A percentile compares a stretch with the other conserved stretches of the same genome.
phyloP scores from a whole-genome alignment of 768 basidiomycete species.

The Boletus rex-veris region DNA sequence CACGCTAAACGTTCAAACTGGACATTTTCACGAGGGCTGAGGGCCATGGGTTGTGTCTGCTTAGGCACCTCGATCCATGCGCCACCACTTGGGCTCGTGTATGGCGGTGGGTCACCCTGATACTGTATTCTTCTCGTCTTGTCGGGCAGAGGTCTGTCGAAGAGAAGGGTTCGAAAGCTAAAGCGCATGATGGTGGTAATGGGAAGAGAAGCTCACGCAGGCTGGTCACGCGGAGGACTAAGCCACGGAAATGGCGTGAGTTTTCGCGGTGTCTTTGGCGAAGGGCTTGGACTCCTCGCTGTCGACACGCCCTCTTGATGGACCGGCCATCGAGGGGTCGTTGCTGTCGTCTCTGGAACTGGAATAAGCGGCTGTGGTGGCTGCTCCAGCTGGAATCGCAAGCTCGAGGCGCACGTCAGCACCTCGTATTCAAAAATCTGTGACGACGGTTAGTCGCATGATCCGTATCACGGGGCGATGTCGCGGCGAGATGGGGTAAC shows the following conservation, averaged over 20 bases:
- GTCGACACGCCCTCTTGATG: neutral
- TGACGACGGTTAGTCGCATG: neutral
- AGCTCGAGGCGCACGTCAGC: slow-evolving; percentile 13
- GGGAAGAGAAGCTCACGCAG: slow-evolving; percentile 8
- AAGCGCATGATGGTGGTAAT: neutral
- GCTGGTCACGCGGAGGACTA: neutral
- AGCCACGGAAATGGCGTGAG: slow-evolving; percentile 7
- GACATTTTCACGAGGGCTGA: slow-evolving; percentile 11
- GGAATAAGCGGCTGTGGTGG: neutral
- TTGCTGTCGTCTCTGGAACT: neutral
- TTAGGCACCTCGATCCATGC: slow-evolving; percentile 15
- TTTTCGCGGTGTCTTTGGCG: neutral
- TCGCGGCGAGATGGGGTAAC: neutral
- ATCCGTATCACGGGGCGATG: neutral
- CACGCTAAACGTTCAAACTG: slow-evolving; percentile 19
- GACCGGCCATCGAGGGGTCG: neutral
- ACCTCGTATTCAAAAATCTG: slow-evolving; percentile 25
- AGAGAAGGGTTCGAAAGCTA: neutral
- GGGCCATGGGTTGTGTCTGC: neutral
- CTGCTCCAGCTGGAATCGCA: slow-evolving; percentile 14
- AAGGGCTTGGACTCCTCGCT: neutral
- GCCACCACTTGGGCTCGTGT: slow-evolving; percentile 4
- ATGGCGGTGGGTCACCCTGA: slow-evolving; percentile 11
- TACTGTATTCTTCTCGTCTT: neutral
- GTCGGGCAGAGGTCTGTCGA: neutral